Evolutionary conservation across 371 early-diverging fungal genomes (phyloP).

Genomic region (Umbelopsis sp.): DNA sequence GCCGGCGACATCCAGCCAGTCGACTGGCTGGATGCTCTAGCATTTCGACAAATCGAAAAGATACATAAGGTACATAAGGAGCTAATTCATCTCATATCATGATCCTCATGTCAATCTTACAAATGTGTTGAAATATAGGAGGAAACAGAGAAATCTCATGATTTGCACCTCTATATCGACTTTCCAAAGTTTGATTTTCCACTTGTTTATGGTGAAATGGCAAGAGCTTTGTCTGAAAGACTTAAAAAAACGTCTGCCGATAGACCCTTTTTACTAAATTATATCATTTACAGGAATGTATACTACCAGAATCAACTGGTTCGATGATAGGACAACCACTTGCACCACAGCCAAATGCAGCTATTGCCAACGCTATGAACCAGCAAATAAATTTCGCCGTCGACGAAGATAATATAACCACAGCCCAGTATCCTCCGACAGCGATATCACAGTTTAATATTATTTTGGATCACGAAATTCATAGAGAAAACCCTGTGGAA

Average conservation of each 20-base stretch:
- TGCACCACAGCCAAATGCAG: slow-evolving; percentile 27
- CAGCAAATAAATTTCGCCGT: slow-evolving; percentile 29
- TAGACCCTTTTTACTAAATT: background rate
- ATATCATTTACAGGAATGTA: slow-evolving; percentile 32
- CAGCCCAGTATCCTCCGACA: slow-evolving; percentile 26
- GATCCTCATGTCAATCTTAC: background rate
- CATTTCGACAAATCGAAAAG: slow-evolving; percentile 81
- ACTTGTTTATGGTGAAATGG: slow-evolving; percentile 85
- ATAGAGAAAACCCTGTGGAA: slow-evolving; percentile 90
- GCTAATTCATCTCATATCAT: background rate
- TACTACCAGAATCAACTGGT: slow-evolving; percentile 37
- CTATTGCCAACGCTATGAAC: slow-evolving; percentile 40
- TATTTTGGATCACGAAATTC: slow-evolving; percentile 73
- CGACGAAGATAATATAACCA: background rate
- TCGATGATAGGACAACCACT: slow-evolving; percentile 14
- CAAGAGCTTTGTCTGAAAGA: slow-evolving; percentile 21
- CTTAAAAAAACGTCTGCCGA: background rate
- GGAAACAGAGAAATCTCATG: slow-evolving; percentile 57
- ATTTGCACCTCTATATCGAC: slow-evolving; percentile 80
- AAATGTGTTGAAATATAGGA: slow-evolving; percentile 32
- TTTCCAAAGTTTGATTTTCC: slow-evolving; percentile 95
- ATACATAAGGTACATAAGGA: slow-evolving; percentile 63
- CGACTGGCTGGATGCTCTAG: slow-evolving; percentile 92
- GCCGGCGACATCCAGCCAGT: slow-evolving; percentile 81
- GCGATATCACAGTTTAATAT: slow-evolving; percentile 36